phyloP scores from a whole-genome alignment of 2,329 filamentous ascomycete genomes.

The Ascochyta clinopodiicola region DNA sequence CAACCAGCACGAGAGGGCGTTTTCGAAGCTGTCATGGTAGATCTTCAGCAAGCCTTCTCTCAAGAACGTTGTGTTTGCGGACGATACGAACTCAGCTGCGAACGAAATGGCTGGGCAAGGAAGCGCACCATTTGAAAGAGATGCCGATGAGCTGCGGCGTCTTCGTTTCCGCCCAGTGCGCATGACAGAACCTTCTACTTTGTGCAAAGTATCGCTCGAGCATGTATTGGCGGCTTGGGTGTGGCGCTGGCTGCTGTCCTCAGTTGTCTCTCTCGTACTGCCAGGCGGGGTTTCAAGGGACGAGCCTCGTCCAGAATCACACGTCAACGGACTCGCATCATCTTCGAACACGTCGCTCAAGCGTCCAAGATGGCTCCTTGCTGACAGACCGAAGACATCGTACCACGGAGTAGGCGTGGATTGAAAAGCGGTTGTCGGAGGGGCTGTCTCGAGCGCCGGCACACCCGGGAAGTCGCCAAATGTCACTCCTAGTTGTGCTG shows the following conservation, averaged over 20 bases:
- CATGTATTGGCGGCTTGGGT: not conserved
- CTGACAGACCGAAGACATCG: constrained; percentile 2
- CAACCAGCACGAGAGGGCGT: constrained; percentile 62
- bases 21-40: constrained; percentile 63
- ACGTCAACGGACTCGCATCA: constrained; percentile 18
- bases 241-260: not conserved
- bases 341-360: constrained; percentile 22
- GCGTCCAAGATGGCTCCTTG: not conserved
- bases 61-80: constrained; percentile 50
- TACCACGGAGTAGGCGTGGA: constrained; percentile 5
- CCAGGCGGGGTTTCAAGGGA: constrained; percentile 36
- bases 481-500: constrained; percentile 30
- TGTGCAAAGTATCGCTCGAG: constrained; percentile 8
- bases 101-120: constrained; percentile 30
- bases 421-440: constrained; percentile 5
- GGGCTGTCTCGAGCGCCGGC: constrained; percentile 19
- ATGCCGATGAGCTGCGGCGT: constrained; percentile 30
- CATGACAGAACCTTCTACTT: constrained; percentile 14
- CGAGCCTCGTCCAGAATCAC: constrained; percentile 35
- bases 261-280: constrained; percentile 20
- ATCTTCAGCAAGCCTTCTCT: constrained; percentile 56
- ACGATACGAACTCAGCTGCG: constrained; percentile 39
- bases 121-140: constrained; percentile 26
- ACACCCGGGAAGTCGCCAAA: constrained; percentile 40
- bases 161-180: constrained; percentile 33